Percentiles rank a stretch among this genome's conserved stretches.
phyloP scores from a whole-genome alignment of 306 rosid species.

The Castanopsis chinensis region DNA sequence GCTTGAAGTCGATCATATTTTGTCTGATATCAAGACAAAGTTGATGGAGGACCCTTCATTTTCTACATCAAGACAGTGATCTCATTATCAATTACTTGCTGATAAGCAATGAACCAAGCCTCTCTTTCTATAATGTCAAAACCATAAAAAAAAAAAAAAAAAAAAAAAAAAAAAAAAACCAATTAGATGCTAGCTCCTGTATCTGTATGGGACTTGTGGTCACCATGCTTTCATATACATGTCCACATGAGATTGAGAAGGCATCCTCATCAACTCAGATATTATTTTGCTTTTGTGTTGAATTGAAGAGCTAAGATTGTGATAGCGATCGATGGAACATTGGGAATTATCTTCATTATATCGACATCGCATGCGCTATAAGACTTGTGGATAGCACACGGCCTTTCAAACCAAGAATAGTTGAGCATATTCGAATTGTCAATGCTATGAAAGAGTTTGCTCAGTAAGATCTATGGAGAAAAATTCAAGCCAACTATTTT shows the following conservation, averaged over 20 bases:
- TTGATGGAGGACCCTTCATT: not conserved
- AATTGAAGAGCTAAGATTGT: constrained; percentile 4
- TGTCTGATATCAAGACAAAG: not conserved
- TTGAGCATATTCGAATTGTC: not conserved
- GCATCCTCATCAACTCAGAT: not conserved
- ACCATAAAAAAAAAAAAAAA: not conserved
- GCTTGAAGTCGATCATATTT: not conserved
- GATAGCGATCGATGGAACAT: not conserved
- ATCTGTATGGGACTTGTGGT: constrained; percentile 4
- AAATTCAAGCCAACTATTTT: no score
- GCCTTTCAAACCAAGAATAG: constrained; percentile 9
- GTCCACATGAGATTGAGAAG: not conserved
- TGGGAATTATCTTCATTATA: not conserved
- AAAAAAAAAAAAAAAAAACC: not conserved
- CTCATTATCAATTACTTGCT: constrained; percentile 1
- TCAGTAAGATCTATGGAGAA: no score
- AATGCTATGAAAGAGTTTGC: not conserved
- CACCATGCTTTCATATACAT: not conserved
- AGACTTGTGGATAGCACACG: constrained; percentile 31
- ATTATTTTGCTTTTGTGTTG: not conserved
- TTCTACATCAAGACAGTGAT: not conserved
- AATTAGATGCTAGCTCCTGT: constrained; percentile 1
- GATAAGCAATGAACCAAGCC: not conserved
- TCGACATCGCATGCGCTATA: not conserved
- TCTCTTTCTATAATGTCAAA: not conserved